Evolutionary conservation across 768 basidiomycete species (phyloP), one percentile per base, ranked within the genome.

Genomic region (Leccinellum albellum): DNA sequence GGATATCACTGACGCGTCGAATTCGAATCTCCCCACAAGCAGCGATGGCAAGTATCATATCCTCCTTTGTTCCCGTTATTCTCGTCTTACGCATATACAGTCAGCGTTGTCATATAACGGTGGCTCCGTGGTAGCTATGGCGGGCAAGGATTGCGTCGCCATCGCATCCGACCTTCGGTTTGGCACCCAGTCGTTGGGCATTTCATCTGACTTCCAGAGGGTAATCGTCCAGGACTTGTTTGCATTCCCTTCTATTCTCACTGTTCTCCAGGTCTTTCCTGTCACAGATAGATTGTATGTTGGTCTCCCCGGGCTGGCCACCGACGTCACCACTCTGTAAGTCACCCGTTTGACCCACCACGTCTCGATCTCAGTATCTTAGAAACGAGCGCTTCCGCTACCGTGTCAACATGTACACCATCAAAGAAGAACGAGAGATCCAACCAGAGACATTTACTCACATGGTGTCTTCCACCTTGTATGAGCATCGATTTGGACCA

Each of bases 101-200:
- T 94, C 91, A 69, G 86, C 89, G 65, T 89, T 96, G 90, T 82
- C 92, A 75, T 79, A 87, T 61, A 98, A 97, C 81, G 95, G 95
- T 78, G 97, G 97, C 76, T 97, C 95, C 76, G 92, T 96, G 66
- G 82, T 99, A 75, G 97, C 97, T 79, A 99, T 99, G 97, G 89
- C 89, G 58, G 97, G 97, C 61, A 98, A 98, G 76, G 89, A 94
- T 65, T 99, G 97, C 73, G 97, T 99, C 50, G 97, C 97, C 53
- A 98, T 98, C 75, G 97, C 96, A 26, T 93, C 89, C 53, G 97
- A 99, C 76, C 70, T 96, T 64, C 85, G 96, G 61, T 77, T 98
- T 54, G 97, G 97, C 58, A 90, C 88, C 62, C 88, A 94, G 70
- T 83, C 90, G 6, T 71, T 95, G 65, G 87, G 90, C 33, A 85